phyloP scores from a whole-genome alignment of 164 flowering plant species.

The Sedum album region DNA sequence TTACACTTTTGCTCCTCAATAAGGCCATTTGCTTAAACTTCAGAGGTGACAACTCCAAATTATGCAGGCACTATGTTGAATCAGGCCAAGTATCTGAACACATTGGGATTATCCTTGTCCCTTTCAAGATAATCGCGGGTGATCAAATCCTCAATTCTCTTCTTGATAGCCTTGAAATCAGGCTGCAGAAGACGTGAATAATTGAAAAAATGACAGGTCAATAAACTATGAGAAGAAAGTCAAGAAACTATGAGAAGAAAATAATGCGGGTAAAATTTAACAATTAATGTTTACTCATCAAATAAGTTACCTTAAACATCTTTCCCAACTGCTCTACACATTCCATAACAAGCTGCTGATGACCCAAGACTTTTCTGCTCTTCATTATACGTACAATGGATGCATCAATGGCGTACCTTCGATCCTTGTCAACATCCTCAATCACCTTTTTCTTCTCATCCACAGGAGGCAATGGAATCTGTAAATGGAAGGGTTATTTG shows the following conservation, averaged over 20 bases:
- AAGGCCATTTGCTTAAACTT: neutral
- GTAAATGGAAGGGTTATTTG: neutral
- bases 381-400: constrained; percentile 40
- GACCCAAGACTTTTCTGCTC: constrained; percentile 30
- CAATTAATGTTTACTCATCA: too few species aligned
- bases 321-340: constrained; percentile 25
- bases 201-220: neutral
- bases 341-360: constrained; percentile 32
- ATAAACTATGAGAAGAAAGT: too few species aligned
- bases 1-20: neutral
- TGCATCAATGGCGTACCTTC: constrained; percentile 35
- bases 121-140: constrained; percentile 17
- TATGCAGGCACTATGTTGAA: neutral
- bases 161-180: constrained; percentile 21
- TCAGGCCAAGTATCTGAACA: constrained; percentile 17
- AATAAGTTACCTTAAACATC: constrained; percentile 28
- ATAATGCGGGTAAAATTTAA: neutral
- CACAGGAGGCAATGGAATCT: constrained; percentile 35
- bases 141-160: constrained; percentile 24
- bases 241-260: neutral
- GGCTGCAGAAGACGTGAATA: constrained; percentile 17
- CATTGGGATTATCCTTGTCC: constrained; percentile 18
- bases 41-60: neutral
- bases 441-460: constrained; percentile 31
- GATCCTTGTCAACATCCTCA: constrained; percentile 31